Evolutionary conservation across 345 rosid genomes (phyloP).

Genomic region (Euphorbia peplus): DNA sequence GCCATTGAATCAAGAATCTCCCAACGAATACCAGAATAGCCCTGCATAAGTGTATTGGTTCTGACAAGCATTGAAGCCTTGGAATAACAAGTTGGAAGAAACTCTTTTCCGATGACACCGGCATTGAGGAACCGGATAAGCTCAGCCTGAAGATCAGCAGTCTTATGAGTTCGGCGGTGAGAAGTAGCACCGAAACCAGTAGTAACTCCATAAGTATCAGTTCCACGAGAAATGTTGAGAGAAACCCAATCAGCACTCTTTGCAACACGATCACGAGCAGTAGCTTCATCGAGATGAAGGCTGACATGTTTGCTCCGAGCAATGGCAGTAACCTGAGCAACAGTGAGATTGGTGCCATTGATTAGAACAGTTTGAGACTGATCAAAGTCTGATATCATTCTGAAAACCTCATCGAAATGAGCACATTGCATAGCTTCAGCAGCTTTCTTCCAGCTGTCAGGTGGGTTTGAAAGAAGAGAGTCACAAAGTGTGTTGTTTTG

Average conservation of each 20-base stretch:
- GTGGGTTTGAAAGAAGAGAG: too few species aligned
- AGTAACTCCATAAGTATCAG: slow-evolving; percentile 48
- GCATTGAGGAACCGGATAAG: slow-evolving; percentile 51
- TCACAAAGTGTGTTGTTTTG: too few species aligned
- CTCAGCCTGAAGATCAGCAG: slow-evolving; percentile 40
- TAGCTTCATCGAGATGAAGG: slow-evolving; percentile 28
- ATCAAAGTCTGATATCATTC: slow-evolving; percentile 32
- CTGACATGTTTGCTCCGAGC: slow-evolving; percentile 23
- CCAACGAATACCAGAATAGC: slow-evolving; percentile 51
- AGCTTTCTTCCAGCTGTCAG: slow-evolving; percentile 29
- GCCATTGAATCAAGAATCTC: slow-evolving; percentile 39
- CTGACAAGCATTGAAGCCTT: slow-evolving; percentile 50
- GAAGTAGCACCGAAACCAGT: slow-evolving; percentile 48
- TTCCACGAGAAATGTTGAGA: slow-evolving; percentile 31
- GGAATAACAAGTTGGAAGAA: slow-evolving; percentile 31
- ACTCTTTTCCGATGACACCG: slow-evolving; percentile 37
- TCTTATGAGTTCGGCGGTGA: slow-evolving; percentile 37
- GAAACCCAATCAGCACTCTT: slow-evolving; percentile 44
- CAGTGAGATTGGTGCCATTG: slow-evolving; percentile 37
- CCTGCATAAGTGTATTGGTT: slow-evolving; percentile 40
- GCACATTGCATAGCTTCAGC: slow-evolving; percentile 30
- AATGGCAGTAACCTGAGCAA: slow-evolving; percentile 41
- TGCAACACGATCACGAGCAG: slow-evolving; percentile 34
- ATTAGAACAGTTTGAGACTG: slow-evolving; percentile 27
- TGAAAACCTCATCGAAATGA: slow-evolving; percentile 33